Evolutionary conservation across 2,329 filamentous ascomycete species (phyloP).

Genomic region (Ascochyta viciae-villosae): DNA sequence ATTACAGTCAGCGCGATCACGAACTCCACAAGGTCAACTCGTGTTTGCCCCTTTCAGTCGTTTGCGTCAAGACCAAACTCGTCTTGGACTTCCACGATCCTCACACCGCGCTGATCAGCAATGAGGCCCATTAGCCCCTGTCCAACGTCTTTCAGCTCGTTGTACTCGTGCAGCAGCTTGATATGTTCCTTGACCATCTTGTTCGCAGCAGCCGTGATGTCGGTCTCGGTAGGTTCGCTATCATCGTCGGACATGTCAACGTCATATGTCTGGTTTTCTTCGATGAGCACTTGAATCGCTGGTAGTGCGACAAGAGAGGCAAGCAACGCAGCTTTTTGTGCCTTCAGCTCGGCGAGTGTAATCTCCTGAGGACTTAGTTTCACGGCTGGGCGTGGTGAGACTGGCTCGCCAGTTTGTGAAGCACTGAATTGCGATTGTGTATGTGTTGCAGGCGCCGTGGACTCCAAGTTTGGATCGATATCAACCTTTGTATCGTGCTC

Average conservation of each 20-base stretch:
- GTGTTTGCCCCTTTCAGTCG: constrained; percentile 46
- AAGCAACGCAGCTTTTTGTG: constrained; percentile 50
- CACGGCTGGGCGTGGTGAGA: background rate
- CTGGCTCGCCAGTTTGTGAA: constrained; percentile 1
- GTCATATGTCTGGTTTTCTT: constrained; percentile 35
- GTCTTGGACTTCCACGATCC: constrained; percentile 58
- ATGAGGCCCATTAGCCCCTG: constrained; percentile 71
- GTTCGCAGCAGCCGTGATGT: constrained; percentile 54
- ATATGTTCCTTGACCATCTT: constrained; percentile 69
- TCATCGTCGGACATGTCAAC: constrained; percentile 13
- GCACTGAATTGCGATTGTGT: background rate
- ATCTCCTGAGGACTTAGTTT: constrained; percentile 51
- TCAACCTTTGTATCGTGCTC: background rate
- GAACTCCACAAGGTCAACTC: background rate
- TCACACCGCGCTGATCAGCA: constrained; percentile 67
- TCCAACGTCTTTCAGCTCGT: constrained; percentile 73
- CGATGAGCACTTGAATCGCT: constrained; percentile 44
- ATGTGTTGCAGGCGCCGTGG: background rate
- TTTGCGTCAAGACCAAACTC: constrained; percentile 55
- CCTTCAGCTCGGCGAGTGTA: constrained; percentile 56
- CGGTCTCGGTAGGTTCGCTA: constrained; percentile 39
- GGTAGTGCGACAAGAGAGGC: constrained; percentile 38
- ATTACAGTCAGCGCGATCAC: background rate
- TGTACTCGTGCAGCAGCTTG: constrained; percentile 70
- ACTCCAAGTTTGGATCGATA: too few species aligned